These are phyloP conservation scores for Ilex aquifolium DNA, from an alignment of 257 asterid species.

Conservation along the genomic window DNA sequence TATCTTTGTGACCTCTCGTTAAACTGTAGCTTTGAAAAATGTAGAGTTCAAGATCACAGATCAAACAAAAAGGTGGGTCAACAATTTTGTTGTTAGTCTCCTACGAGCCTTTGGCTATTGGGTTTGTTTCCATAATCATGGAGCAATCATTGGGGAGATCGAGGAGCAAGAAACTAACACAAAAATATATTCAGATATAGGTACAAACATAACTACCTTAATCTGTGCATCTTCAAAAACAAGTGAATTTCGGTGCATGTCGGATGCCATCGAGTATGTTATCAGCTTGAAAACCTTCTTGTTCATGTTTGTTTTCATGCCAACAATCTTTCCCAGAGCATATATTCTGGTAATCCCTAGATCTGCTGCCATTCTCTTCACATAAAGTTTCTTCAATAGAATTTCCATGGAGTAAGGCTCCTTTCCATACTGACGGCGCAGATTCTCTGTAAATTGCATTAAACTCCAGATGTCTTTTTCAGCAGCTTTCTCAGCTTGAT, in stretches of 20 bases:
- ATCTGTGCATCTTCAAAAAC: slow-evolving; percentile 68
- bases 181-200: not conserved
- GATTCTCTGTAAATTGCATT: slow-evolving; percentile 76
- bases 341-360: slow-evolving; percentile 67
- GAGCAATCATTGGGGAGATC: too few relatives aligned
- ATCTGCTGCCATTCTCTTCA: slow-evolving; percentile 96
- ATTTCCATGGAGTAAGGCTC: slow-evolving; percentile 97
- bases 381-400: slow-evolving; percentile 83
- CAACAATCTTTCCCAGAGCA: slow-evolving; percentile 74
- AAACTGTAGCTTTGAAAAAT: too few relatives aligned
- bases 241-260: slow-evolving; percentile 59
- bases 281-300: slow-evolving; percentile 79
- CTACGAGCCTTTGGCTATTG: too few relatives aligned
- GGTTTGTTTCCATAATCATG: too few relatives aligned
- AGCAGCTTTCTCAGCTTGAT: slow-evolving; percentile 85
- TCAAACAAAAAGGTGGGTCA: too few relatives aligned
- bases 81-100: too few relatives aligned
- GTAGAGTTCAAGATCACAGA: too few relatives aligned
- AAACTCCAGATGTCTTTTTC: slow-evolving; percentile 75
- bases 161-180: too few relatives aligned
- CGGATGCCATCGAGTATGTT: slow-evolving; percentile 71
- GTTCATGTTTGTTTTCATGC: slow-evolving; percentile 81
- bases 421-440: slow-evolving; percentile 83
- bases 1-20: too few relatives aligned
- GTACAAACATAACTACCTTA: slow-evolving; percentile 39